Evolutionary conservation across 2,329 filamentous ascomycete species (phyloP), one percentile per base, ranked within the genome.

Genomic region (Raffaelea deltoideospora): DNA sequence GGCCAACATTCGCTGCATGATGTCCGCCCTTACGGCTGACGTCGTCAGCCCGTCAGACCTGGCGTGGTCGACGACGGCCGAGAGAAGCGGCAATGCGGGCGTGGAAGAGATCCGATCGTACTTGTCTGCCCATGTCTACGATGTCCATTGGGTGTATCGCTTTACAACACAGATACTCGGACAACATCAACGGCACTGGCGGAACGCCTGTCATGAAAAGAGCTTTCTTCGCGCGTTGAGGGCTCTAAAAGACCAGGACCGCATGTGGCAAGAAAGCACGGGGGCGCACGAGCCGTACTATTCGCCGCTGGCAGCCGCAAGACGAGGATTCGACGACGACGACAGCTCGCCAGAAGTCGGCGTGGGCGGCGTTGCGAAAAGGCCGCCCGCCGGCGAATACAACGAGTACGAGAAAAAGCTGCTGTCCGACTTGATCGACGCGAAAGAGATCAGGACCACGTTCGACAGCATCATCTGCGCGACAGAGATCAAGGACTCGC

Each of bases 391-490:
- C 10, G 15, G 21, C 34, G 41, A 59, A 31, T 48, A 45, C 47
- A 86, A 80, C 39, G 67, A 76, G 35, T 77, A 94, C 45, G 90
- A 96, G 55, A 83, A 84, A 54, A 79, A 78, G 47, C 67, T 98
- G 8, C 63, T 94, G 32, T 70, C 73, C 4, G 86, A 88, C 10
- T 78, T 96, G 3, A 76, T 94, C 26, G 76, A 94, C 50, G 74
- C 83, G 7, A 67, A 77, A 33, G 81, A 81, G 48, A 84, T 98
- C 45, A 76, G 76, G 42, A 92, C 83, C 0, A 92, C 84, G 0
- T 98, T 96, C 52, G 67, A 72, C 19, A 82, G 94, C 52, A 80
- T 98, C 17, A 84, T 93, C 48, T 85, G 79, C 2, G 76, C 86
- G 0, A 58, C 67, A 1, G 84, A 87, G 41, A 94, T 85, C 3